Percentiles rank a stretch among this genome's conserved stretches.
Conservation (phyloP, 1,139 yeast genomes). For the Taphrina wiesneri region DNA sequence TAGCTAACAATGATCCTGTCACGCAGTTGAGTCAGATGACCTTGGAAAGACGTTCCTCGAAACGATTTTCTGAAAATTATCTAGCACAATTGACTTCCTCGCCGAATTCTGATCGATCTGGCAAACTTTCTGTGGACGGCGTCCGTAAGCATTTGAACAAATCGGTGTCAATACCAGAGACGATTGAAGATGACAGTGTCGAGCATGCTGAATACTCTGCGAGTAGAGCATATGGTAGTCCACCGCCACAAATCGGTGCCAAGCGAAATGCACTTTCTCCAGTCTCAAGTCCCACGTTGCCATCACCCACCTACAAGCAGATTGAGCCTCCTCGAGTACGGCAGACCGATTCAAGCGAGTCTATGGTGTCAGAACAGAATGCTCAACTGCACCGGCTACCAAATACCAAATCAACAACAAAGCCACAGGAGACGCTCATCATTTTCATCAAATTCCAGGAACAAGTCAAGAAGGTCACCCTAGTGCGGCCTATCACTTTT, state of each 20-base stretch:
- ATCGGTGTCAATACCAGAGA: slow-evolving; percentile 14
- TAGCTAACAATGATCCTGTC: slow-evolving; percentile 14
- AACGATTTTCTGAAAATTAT: slow-evolving; percentile 30
- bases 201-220: slow-evolving; percentile 6
- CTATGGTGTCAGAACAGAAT: not conserved
- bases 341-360: not conserved
- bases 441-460: not conserved
- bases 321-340: not conserved
- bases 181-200: slow-evolving; percentile 9
- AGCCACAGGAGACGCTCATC: slow-evolving; percentile 3
- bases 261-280: not conserved
- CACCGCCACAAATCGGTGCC: not conserved
- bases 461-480: not conserved
- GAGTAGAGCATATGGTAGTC: slow-evolving; percentile 9
- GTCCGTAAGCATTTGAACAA: slow-evolving; percentile 22
- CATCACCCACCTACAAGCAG: not conserved
- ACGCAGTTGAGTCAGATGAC: slow-evolving; percentile 21
- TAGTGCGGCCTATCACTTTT: slow-evolving; percentile 49
- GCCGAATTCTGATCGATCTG: slow-evolving; percentile 9
- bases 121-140: slow-evolving; percentile 20
- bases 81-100: slow-evolving; percentile 26
- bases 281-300: not conserved
- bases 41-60: slow-evolving; percentile 25
- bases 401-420: slow-evolving; percentile 39
- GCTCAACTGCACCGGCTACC: slow-evolving; percentile 51